Evolutionary conservation across 148 eudicot genomes (phyloP), one percentile per base, ranked within the genome.

Genomic region (Rheum nobile): DNA sequence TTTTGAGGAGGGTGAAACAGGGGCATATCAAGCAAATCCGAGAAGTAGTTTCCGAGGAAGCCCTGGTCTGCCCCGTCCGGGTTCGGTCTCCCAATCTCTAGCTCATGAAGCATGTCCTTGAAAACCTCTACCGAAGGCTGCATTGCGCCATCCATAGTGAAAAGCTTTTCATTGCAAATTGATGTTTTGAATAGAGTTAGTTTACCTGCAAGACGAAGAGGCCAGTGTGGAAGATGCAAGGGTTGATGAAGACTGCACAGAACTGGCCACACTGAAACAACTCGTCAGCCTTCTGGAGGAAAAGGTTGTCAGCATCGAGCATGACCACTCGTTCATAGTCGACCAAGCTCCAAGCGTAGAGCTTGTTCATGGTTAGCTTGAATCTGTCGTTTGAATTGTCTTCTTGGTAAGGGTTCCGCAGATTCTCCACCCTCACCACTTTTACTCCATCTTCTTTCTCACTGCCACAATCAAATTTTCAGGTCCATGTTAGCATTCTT

Each of bases 181-280:
- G 37, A 35, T 4, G 2, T 35, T 35, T 2, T 35, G 37, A 35
- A 35, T 1, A 35, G 37, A 35, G 4, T 1, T 2, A 35, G 21
- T 71, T 81, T n/a, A 89, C 97, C 97, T 92, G 82, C 70, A 93
- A 78, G 38, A 94, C 98, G 52, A 94, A 94, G 75, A 91, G 93
- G 34, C 97, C 97, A 8, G 97, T 94, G 78, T 94, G 98, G 80
- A 94, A 94, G 74, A 94, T 91, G 83, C 98, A 94, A 14, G 98
- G 98, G 74, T 94, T 94, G 83, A 94, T 94, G 79, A 91, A 94
- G 67, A 84, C 98, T 0, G 97, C 98, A 82, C 98, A 94, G 31
- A 94, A 94, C 46, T 88, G 85, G 47, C 98, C 98, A 75, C 97
- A 94, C 61, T 89, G 98, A 84, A 94, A 94, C 72, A 91, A 72